Percentiles rank a stretch among this genome's conserved stretches.
phyloP scores from a whole-genome alignment of 108 stramenopile species.

The Poteriospumella lacustris region DNA sequence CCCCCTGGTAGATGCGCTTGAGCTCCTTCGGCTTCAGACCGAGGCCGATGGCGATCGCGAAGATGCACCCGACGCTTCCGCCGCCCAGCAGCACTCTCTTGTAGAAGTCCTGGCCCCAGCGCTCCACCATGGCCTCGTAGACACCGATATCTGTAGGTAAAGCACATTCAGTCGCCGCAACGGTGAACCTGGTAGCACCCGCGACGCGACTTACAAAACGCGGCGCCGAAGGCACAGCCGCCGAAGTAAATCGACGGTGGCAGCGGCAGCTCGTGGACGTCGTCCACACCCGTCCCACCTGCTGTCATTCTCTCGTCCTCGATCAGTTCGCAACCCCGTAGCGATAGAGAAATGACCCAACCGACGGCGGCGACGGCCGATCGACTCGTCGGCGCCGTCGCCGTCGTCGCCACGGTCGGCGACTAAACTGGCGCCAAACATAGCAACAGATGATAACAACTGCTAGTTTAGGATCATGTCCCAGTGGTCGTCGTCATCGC shows the following conservation, averaged over 20 bases:
- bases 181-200: not conserved
- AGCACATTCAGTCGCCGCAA: not conserved
- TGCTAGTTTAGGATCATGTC: too few species aligned
- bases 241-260: conserved; percentile 6
- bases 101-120: not conserved
- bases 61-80: not conserved
- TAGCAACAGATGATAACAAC: too few species aligned
- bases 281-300: too few species aligned
- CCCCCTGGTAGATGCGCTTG: not conserved
- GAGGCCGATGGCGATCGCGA: not conserved
- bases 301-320: too few species aligned
- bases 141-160: conserved; percentile 3
- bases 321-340: too few species aligned
- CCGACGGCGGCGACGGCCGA: too few species aligned
- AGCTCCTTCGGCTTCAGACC: not conserved
- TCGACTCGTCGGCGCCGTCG: too few species aligned
- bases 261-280: too few species aligned
- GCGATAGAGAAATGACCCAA: too few species aligned
- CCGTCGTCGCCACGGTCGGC: too few species aligned
- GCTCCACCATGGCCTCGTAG: not conserved
- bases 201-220: not conserved
- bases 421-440: too few species aligned
- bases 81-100: not conserved
- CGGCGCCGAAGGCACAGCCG: not conserved
- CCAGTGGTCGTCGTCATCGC: too few species aligned